These are phyloP conservation scores for Boletus edulis DNA, from an alignment of 768 basidiomycete genomes.

Conservation along the genomic window DNA sequence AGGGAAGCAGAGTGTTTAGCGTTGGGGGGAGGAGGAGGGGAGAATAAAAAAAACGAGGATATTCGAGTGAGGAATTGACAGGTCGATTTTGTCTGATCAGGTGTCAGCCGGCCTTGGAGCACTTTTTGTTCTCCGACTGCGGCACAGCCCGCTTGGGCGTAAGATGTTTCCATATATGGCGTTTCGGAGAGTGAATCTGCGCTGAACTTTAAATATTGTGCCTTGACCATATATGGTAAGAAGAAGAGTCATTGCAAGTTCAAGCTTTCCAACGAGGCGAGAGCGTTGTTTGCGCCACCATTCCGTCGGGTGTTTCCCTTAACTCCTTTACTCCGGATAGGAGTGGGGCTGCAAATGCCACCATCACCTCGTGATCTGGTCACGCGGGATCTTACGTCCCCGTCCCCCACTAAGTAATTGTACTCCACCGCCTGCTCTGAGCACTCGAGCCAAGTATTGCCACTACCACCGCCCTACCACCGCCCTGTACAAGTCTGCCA, in stretches of 20 bases:
- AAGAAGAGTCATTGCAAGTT: neutral
- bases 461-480: conserved; percentile 1
- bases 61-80: conserved; percentile 29
- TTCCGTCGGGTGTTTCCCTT: conserved; percentile 8
- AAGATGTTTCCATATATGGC: conserved; percentile 23
- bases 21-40: neutral
- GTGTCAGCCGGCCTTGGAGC: conserved; percentile 31
- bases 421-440: neutral
- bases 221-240: neutral
- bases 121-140: conserved; percentile 33
- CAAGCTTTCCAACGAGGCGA: conserved; percentile 16
- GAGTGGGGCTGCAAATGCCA: conserved; percentile 19
- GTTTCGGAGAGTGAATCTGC: conserved; percentile 27
- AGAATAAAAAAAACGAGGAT: conserved; percentile 22
- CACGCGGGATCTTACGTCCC: conserved; percentile 5
- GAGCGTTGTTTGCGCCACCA: neutral
- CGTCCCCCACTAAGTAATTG: neutral
- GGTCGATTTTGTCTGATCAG: conserved; percentile 28
- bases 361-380: conserved; percentile 10
- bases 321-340: conserved; percentile 24
- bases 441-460: neutral
- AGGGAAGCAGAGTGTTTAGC: neutral
- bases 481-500: neutral
- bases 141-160: conserved; percentile 30
- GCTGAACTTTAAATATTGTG: conserved; percentile 22